Base-by-base conservation (phyloP, 371 early-diverging fungal genomes). In the Zychaea mexicana region DNA sequence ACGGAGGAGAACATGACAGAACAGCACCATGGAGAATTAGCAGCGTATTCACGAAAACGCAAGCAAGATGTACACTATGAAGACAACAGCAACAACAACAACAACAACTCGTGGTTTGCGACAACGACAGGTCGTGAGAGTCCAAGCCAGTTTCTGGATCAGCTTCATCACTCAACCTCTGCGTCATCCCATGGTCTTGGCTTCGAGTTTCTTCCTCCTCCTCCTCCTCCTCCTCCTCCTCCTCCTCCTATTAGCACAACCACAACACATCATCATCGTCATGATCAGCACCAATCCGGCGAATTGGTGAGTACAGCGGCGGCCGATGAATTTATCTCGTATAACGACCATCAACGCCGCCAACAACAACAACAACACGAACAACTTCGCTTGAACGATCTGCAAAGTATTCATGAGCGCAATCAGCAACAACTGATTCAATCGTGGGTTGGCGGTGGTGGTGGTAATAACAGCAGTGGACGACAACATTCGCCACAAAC, bases 371-470 rank as follows among this genome's bases (percentile, higher is more conserved):
- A 39, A 39, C 39, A 39, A 39, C 39, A 39, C n/a, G 36, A 36
- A 42, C 42, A 42, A 33, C 46, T 68, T 21, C 60, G 61, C 10
- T 49, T 68, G 30, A 60, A 36, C 17, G 64, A 68, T 36, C n/a
- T 68, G 17, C 58, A 31, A 17, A 60, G 47, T 32, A 55, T 68
- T 19, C 63, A 68, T 49, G 60, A 68, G 15, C 60, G 62, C 21
- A 56, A 63, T 39, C 68, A 68, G 9, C 64, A 63, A 19, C 68
- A 68, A 30, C 47, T 68, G 47, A 63, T 68, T 36, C 68, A 68
- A 26, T 68, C 68, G 12, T 68, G 68, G 68, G 64, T 68, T 22
- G 64, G 68, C 49, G 64, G 60, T 3, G 28, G 54, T 13, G 26
- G 27, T 30, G 27, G 46, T 47, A 55, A 31, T 17, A 32, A 24